Evolutionary conservation across 2,329 filamentous ascomycete species (phyloP).

Genomic region (Cladophialophora chaetospira): DNA sequence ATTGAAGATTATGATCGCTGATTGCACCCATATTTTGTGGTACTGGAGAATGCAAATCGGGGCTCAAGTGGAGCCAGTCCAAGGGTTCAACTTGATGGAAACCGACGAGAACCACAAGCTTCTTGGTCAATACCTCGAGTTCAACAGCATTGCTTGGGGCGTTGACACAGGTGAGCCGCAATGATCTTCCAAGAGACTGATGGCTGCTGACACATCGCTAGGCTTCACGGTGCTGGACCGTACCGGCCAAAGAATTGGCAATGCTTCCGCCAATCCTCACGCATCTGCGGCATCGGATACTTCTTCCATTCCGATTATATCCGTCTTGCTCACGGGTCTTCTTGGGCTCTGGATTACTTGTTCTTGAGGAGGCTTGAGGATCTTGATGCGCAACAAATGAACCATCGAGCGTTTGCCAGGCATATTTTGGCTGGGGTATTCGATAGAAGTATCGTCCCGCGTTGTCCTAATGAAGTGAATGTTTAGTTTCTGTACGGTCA

Average conservation of each 20-base stretch:
- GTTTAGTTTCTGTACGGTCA: neutral
- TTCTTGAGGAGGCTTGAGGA: neutral
- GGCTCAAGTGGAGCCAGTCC: neutral
- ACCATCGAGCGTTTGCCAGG: neutral
- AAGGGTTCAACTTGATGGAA: conserved; percentile 12
- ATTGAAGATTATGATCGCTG: conserved; percentile 6
- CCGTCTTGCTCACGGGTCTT: too few species aligned
- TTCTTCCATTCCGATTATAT: too few species aligned
- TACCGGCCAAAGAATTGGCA: neutral
- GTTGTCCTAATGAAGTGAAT: neutral
- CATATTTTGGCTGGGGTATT: too few species aligned
- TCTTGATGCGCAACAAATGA: neutral
- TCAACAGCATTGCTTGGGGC: conserved; percentile 17
- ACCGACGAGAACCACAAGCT: conserved; percentile 11
- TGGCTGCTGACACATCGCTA: neutral
- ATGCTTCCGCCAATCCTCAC: neutral
- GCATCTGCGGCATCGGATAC: neutral
- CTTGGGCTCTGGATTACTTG: neutral
- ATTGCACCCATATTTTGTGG: conserved; percentile 10
- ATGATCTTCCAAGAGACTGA: neutral
- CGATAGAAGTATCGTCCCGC: too few species aligned
- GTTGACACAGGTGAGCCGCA: conserved; percentile 5
- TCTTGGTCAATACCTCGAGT: conserved; percentile 5
- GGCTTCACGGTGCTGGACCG: neutral
- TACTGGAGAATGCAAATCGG: conserved; percentile 16